Conservation (phyloP, 139 green algal species). For the Volvox africanus region DNA sequence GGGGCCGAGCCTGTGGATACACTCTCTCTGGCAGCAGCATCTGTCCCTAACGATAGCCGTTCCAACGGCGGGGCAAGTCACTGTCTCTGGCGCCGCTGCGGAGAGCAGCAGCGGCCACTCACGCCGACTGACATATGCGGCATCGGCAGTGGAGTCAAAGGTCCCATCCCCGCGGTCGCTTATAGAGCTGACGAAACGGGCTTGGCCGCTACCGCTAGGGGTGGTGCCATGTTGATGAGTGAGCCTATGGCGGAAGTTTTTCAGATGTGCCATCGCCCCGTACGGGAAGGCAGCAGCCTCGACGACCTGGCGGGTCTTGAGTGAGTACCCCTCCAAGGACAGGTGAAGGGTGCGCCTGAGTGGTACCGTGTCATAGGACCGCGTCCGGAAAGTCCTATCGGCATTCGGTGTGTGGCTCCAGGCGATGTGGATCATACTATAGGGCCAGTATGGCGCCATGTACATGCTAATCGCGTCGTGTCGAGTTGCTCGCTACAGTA, state of each 20-base stretch:
- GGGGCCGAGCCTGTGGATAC: too few relatives aligned
- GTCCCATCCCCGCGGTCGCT: neutral
- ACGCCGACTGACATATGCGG: neutral
- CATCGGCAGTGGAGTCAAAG: neutral
- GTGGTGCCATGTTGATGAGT: neutral
- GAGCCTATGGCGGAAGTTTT: constrained; percentile 31
- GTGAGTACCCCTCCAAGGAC: constrained; percentile 30
- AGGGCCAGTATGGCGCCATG: too few relatives aligned
- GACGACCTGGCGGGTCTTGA: constrained; percentile 66
- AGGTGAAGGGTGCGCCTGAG: too few relatives aligned
- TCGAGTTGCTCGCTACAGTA: too few relatives aligned
- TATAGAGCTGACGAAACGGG: neutral
- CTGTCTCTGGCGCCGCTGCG: neutral
- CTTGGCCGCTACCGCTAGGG: neutral
- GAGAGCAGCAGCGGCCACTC: neutral
- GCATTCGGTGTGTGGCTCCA: too few relatives aligned
- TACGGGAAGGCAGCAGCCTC: constrained; percentile 45
- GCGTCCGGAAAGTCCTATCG: too few relatives aligned
- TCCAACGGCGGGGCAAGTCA: neutral
- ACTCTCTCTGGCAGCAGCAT: too few relatives aligned
- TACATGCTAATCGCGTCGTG: too few relatives aligned
- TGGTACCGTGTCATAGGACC: too few relatives aligned
- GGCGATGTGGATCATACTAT: too few relatives aligned
- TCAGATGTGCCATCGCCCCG: constrained; percentile 43
- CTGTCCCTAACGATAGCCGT: too few relatives aligned